Evolutionary conservation across 495 filamentous ascomycete genomes (phyloP), one percentile per base, ranked within the genome.

Genomic region (Xylaria bambusicola): DNA sequence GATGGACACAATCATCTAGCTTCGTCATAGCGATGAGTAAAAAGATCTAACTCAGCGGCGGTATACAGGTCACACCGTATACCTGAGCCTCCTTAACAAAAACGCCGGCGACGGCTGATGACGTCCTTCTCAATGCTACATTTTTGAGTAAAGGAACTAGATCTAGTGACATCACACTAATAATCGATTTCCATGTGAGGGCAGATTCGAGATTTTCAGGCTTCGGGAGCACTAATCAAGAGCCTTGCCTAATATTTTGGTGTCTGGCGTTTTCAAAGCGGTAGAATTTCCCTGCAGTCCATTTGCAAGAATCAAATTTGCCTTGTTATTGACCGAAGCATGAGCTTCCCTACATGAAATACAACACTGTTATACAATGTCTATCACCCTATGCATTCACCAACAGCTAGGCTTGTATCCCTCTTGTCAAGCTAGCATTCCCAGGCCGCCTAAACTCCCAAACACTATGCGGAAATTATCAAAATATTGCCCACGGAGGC

Each of bases 291-390:
- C 33, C 23, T 17, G 21, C 13, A 27, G 23, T 40, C n/a, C 5
- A 33, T 31, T 42, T 31, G 12, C n/a, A 18, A 31, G 20, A 47
- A 36, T 27, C 15, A 46, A 47, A 35, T 48, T 52, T 31, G 35
- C 48, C 38, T 23, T 51, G 26, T 18, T n/a, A n/a, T n/a, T 51
- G 21, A 33, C n/a, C 29, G 21, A 57, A 41, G 20, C 24, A n/a
- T 18, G 21, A 4, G 3, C 2, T 18, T 23, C 38, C 56, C n/a
- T 45, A 15, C 27, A 36, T 7, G 6, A 62, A 58, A 62, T 70
- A 55, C 44, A 27, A 70, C 56, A 64, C 36, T 66, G 60, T 62
- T 66, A 56, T 70, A 68, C 66, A 69, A 60, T 56, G 57, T n/a
- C 54, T 41, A 15, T 52, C 38, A 51, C 26, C 58, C 51, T 65